Conservation (phyloP, 1,284 basidiomycete genomes). For the Trichosporon faecale region DNA sequence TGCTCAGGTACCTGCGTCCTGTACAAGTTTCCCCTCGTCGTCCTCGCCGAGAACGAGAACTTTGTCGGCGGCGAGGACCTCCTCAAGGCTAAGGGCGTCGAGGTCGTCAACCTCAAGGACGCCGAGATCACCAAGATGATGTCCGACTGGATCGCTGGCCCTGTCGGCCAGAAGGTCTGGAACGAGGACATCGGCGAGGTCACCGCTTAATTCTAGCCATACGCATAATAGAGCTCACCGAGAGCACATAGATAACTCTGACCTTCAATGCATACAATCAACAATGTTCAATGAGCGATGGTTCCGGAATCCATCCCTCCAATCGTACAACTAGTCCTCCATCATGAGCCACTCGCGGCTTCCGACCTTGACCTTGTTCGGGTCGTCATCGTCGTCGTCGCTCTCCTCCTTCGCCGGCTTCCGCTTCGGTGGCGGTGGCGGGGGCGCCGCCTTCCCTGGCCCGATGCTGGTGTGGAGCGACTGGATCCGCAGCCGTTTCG, state of each 20-base stretch:
- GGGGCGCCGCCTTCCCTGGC: conserved; percentile 43
- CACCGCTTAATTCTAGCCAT: neutral
- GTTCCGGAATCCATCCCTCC: neutral
- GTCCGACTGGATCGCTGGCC: conserved; percentile 35
- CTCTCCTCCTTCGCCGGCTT: conserved; percentile 47
- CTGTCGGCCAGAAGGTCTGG: conserved; percentile 31
- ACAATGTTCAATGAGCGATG: neutral
- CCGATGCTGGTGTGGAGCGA: conserved; percentile 49
- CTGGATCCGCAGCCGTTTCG: conserved; percentile 37
- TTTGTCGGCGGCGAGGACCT: conserved; percentile 35
- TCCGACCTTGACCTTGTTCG: conserved; percentile 33
- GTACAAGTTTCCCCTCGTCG: conserved; percentile 33
- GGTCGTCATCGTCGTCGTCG: conserved; percentile 41
- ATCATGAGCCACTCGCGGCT: conserved; percentile 49
- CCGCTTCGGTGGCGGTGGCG: conserved; percentile 46
- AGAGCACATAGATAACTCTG: neutral
- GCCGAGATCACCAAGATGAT: conserved; percentile 34
- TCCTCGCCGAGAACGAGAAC: conserved; percentile 40
- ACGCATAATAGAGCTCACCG: neutral
- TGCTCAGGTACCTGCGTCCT: conserved; percentile 35
- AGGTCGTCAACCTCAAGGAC: conserved; percentile 36
- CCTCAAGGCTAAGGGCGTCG: conserved; percentile 24
- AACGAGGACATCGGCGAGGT: conserved; percentile 44
- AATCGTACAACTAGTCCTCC: conserved; percentile 33
- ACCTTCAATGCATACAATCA: conserved; percentile 4